Conservation (phyloP, 208 protist genomes). For the Wallacemonas sp. region DNA sequence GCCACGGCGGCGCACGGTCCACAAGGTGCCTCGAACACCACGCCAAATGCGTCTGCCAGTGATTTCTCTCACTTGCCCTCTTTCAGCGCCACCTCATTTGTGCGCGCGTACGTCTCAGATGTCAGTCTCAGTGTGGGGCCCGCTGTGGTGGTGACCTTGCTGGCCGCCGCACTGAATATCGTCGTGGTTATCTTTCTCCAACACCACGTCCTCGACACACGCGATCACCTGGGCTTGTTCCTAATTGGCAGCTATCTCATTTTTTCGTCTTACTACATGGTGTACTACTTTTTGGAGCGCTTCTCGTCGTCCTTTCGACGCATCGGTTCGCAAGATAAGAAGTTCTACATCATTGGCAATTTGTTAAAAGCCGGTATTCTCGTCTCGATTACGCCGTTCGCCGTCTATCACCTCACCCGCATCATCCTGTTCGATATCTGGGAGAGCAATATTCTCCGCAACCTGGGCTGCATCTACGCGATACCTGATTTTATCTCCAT, state of each 20-base stretch:
- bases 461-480: constrained; percentile 93
- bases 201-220: constrained; percentile 82
- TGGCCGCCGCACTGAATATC: constrained; percentile 70
- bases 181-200: constrained; percentile 76
- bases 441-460: constrained; percentile 84
- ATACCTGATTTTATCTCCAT: constrained; percentile 93
- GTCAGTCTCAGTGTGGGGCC: constrained; percentile 65
- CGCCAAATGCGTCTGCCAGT: constrained; percentile 1
- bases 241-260: constrained; percentile 86
- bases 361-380: constrained; percentile 89
- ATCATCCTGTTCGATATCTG: constrained; percentile 86
- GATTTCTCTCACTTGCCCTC: constrained; percentile 47
- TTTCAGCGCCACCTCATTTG: constrained; percentile 82
- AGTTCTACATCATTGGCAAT: constrained; percentile 93
- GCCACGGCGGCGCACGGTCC: too few relatives aligned
- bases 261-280: constrained; percentile 87
- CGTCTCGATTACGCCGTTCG: constrained; percentile 88
- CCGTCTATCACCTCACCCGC: constrained; percentile 69
- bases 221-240: constrained; percentile 87
- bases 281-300: constrained; percentile 87
- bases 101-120: constrained; percentile 83
- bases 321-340: constrained; percentile 86
- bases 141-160: constrained; percentile 63
- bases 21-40: too few relatives aligned
- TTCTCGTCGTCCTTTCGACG: constrained; percentile 72